phyloP scores from a whole-genome alignment of 2,329 filamentous ascomycete species.

The Aureobasidium leucospermi region DNA sequence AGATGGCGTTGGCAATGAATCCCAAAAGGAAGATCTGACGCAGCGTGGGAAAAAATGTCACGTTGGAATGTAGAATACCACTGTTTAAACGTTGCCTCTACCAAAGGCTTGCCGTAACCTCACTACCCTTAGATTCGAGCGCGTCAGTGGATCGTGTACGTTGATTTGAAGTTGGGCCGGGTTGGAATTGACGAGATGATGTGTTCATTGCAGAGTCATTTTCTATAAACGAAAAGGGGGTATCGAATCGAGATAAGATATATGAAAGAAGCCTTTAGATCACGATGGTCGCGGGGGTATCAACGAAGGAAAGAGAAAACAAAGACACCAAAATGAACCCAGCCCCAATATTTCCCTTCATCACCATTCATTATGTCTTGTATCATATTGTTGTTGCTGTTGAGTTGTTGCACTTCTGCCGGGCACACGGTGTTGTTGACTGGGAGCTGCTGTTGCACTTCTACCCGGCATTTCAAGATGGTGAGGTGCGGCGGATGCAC shows the following conservation, averaged over 20 bases:
- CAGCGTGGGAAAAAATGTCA: neutral
- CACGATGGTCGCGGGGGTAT: neutral
- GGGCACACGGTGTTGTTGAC: neutral
- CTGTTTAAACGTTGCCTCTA: slow-evolving; percentile 5
- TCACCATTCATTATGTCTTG: neutral
- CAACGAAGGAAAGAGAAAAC: neutral
- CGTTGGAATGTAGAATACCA: slow-evolving; percentile 2
- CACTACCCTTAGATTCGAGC: neutral
- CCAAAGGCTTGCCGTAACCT: neutral
- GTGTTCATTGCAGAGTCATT: neutral
- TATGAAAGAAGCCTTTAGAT: neutral
- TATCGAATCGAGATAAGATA: neutral
- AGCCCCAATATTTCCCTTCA: neutral
- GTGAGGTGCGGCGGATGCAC: neutral
- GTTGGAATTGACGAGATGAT: neutral
- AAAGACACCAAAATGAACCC: neutral
- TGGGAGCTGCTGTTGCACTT: neutral
- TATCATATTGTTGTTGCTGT: too few relatives aligned
- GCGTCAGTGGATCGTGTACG: neutral
- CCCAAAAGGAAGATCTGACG: neutral
- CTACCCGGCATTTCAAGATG: neutral
- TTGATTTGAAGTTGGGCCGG: too few relatives aligned
- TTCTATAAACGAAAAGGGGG: neutral
- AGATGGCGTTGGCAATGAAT: neutral
- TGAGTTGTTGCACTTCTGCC: too few relatives aligned